Evolutionary conservation across 2,329 filamentous ascomycete genomes (phyloP).

Genomic region (Didymosphaeria variabile): DNA sequence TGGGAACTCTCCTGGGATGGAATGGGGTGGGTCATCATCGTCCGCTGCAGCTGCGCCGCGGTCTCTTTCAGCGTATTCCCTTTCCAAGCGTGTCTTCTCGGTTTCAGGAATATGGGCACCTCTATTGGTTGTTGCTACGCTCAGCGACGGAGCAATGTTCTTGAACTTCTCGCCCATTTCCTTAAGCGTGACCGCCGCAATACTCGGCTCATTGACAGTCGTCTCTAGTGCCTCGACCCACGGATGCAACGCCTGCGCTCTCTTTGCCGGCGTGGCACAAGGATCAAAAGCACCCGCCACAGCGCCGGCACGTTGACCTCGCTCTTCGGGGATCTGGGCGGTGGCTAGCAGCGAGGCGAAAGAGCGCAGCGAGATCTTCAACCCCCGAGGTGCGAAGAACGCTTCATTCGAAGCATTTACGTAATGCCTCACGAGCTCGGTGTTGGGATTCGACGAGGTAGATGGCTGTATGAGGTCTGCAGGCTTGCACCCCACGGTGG

Average conservation of each 20-base stretch:
- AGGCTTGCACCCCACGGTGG: constrained; percentile 21
- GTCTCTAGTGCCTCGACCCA: constrained; percentile 41
- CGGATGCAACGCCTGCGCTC: constrained; percentile 39
- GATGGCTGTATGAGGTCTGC: constrained; percentile 15
- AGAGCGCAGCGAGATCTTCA: constrained; percentile 37
- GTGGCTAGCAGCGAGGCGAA: constrained; percentile 32
- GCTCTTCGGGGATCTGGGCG: constrained; percentile 31
- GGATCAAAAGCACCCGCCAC: constrained; percentile 28
- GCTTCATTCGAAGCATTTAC: constrained; percentile 39
- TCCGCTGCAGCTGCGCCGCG: constrained; percentile 15
- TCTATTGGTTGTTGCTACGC: not conserved
- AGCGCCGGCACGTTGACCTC: constrained; percentile 34
- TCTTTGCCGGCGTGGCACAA: constrained; percentile 21
- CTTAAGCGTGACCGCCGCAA: constrained; percentile 23
- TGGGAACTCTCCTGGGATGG: constrained; percentile 27
- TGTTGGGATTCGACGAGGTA: not conserved
- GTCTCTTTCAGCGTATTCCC: constrained; percentile 1
- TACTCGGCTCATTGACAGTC: constrained; percentile 29
- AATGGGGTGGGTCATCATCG: constrained; percentile 38
- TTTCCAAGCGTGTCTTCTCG: constrained; percentile 11
- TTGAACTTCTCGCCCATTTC: constrained; percentile 29
- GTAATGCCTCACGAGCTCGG: constrained; percentile 29
- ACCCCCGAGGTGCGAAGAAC: constrained; percentile 44
- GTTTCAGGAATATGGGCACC: not conserved
- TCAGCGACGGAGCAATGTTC: not conserved